Evolutionary conservation across 140 eudicot genomes (phyloP).

Genomic region (Senecio squalidus): DNA sequence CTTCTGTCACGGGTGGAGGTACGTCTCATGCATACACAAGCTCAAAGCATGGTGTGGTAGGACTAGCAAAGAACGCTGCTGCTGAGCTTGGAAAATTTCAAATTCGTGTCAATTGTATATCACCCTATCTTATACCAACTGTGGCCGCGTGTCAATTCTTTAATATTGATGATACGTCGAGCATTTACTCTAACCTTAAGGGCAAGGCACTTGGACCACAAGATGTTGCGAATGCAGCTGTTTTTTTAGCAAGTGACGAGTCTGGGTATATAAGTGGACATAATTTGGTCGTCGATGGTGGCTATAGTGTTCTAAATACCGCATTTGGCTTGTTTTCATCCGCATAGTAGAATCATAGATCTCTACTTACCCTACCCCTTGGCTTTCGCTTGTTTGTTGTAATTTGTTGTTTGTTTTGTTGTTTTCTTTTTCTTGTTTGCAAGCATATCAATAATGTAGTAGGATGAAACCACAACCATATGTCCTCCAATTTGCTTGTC

Average conservation of each 20-base stretch:
- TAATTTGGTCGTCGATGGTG: constrained; percentile 41
- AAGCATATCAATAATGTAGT: too few species aligned
- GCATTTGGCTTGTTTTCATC: constrained; percentile 16
- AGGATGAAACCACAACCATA: too few species aligned
- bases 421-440: too few species aligned
- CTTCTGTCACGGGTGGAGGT: constrained; percentile 25
- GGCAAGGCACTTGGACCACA: constrained; percentile 8
- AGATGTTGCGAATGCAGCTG: constrained; percentile 33
- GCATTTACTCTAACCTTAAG: constrained; percentile 11
- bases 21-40: constrained; percentile 34
- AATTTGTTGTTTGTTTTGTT: not conserved
- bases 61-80: constrained; percentile 34
- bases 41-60: constrained; percentile 50
- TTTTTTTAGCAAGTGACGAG: constrained; percentile 41
- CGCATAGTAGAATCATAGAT: not conserved
- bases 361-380: too few species aligned
- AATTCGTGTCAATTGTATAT: constrained; percentile 37
- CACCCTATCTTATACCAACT: constrained; percentile 53
- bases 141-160: constrained; percentile 1
- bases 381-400: not conserved
- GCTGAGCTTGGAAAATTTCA: constrained; percentile 39
- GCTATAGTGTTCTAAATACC: constrained; percentile 28
- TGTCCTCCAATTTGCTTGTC: too few species aligned
- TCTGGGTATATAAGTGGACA: constrained; percentile 38
- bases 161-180: not conserved